Conservation (phyloP, 2,329 filamentous ascomycete genomes). For the Chrysoporthe austroafricana region DNA sequence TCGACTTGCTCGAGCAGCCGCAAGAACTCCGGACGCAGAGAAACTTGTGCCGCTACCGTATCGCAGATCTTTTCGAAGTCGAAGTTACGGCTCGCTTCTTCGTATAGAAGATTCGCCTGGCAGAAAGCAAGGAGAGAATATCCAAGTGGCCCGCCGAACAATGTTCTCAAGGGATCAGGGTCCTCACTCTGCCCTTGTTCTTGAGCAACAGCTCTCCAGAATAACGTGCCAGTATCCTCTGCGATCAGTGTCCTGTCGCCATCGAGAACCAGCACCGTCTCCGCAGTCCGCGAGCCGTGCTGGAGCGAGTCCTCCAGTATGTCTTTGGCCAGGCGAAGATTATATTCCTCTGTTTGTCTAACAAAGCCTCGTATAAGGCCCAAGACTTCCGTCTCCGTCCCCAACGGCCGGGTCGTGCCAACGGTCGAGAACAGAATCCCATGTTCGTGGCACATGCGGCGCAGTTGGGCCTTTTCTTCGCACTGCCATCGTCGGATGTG, state of each 20-base stretch:
- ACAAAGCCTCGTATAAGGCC: background rate
- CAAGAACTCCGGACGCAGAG: background rate
- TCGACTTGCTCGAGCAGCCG: background rate
- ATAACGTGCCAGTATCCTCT: background rate
- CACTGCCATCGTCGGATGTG: background rate
- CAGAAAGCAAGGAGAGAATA: background rate
- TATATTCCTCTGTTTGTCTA: background rate
- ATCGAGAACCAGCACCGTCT: background rate
- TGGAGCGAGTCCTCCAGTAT: background rate
- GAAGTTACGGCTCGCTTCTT: background rate
- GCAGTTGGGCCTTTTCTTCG: background rate
- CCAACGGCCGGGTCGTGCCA: background rate
- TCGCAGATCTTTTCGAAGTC: background rate
- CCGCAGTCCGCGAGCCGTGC: background rate
- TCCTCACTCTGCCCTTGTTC: background rate
- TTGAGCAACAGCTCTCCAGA: background rate
- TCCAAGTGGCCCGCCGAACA: background rate
- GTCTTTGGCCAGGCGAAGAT: background rate
- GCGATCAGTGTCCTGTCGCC: constrained; percentile 4
- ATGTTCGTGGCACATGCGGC: background rate
- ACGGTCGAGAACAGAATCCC: background rate
- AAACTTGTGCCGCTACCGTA: background rate
- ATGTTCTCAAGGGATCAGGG: background rate
- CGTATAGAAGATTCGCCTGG: background rate
- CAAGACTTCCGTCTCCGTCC: background rate